A percentile compares a stretch with the other conserved stretches of the same genome.
These are phyloP conservation scores for Boletus hoseneyae DNA, from an alignment of 1,284 basidiomycete species.

Conservation along the genomic window DNA sequence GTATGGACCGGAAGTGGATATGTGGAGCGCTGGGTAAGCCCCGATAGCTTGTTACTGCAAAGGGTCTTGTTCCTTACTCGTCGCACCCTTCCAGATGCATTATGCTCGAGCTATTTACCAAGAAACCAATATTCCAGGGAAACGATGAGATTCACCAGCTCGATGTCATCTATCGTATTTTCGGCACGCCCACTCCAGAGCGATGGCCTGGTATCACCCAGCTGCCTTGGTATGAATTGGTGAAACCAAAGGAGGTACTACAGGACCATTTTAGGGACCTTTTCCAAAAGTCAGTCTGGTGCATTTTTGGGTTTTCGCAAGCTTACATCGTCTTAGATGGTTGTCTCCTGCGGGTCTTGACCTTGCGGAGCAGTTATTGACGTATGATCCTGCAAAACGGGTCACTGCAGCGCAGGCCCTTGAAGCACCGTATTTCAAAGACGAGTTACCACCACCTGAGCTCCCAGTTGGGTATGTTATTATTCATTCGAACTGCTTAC, in stretches of 20 bases:
- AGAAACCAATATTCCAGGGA: slow-evolving; percentile 94
- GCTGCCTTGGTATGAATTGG: slow-evolving; percentile 98
- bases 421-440: slow-evolving; percentile 76
- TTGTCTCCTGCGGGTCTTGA: slow-evolving; percentile 81
- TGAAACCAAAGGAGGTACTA: slow-evolving; percentile 78
- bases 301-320: neutral
- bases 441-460: slow-evolving; percentile 72
- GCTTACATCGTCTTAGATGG: slow-evolving; percentile 51
- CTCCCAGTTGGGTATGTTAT: slow-evolving; percentile 76
- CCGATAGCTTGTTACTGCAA: neutral
- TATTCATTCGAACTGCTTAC: neutral
- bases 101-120: slow-evolving; percentile 95
- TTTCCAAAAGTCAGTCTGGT: slow-evolving; percentile 67
- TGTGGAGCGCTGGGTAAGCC: slow-evolving; percentile 96
- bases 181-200: slow-evolving; percentile 85
- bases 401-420: slow-evolving; percentile 81
- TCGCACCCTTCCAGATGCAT: slow-evolving; percentile 71
- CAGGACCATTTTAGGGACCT: slow-evolving; percentile 73
- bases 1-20: slow-evolving; percentile 98
- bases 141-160: slow-evolving; percentile 97
- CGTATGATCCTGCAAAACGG: slow-evolving; percentile 82
- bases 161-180: slow-evolving; percentile 85
- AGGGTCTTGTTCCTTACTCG: slow-evolving; percentile 1
- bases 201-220: slow-evolving; percentile 82
- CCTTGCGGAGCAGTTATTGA: slow-evolving; percentile 77